Conservation (phyloP, 2,329 filamentous ascomycete genomes). For the Exophiala calicioides region DNA sequence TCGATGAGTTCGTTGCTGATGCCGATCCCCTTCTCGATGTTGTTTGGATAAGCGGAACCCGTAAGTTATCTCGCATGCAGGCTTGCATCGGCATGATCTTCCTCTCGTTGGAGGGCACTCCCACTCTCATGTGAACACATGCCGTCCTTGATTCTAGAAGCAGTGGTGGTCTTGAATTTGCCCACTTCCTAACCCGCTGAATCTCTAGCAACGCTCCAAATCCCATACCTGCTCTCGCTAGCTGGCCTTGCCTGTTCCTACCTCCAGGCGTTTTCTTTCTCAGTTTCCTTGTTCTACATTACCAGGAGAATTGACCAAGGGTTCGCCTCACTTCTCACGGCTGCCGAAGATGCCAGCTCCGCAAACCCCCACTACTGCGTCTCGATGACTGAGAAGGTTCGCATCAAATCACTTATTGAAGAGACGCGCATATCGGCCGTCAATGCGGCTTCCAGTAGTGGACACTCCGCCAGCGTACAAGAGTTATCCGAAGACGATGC, state of each 20-base stretch:
- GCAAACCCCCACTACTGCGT: constrained; percentile 58
- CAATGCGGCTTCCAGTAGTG: constrained; percentile 24
- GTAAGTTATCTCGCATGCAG: constrained; percentile 55
- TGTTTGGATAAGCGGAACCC: constrained; percentile 83
- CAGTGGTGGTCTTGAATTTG: too few species aligned
- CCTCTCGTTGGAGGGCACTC: too few species aligned
- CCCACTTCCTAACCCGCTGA: constrained; percentile 13
- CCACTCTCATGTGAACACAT: too few species aligned
- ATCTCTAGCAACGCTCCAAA: constrained; percentile 69
- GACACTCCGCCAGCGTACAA: constrained; percentile 9
- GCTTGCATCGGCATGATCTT: too few species aligned
- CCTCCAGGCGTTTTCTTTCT: constrained; percentile 69
- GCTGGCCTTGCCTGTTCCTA: constrained; percentile 72
- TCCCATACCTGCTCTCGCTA: constrained; percentile 78
- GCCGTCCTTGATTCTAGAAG: too few species aligned
- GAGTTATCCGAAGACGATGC: constrained; percentile 22
- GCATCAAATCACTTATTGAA: constrained; percentile 53
- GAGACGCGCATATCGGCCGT: constrained; percentile 28
- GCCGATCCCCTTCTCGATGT: constrained; percentile 74
- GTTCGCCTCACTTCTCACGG: constrained; percentile 71
- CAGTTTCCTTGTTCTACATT: constrained; percentile 68
- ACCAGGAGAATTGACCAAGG: constrained; percentile 79
- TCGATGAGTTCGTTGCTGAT: constrained; percentile 71
- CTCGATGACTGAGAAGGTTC: constrained; percentile 83
- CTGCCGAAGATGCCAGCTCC: constrained; percentile 56